Evolutionary conservation across 1,284 basidiomycete species (phyloP).

Genomic region (Puccinia hordei): DNA sequence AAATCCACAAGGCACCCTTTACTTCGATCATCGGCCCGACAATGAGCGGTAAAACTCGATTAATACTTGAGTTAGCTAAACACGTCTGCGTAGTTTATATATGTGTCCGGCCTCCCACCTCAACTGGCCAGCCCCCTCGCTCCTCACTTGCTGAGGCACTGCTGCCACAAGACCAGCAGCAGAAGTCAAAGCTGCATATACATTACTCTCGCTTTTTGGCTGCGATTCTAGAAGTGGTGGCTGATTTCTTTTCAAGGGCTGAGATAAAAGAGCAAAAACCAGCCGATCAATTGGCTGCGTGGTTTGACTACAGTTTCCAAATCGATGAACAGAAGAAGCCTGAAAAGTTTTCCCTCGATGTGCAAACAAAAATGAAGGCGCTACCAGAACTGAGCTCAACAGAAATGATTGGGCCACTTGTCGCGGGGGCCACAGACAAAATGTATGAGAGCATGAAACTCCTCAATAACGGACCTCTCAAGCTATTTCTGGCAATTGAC

Average conservation of each 20-base stretch:
- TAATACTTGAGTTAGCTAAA: background rate
- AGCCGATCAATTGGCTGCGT: background rate
- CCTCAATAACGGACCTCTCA: background rate
- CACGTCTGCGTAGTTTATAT: background rate
- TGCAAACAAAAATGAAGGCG: too few relatives aligned
- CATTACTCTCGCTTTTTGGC: background rate
- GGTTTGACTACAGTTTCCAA: background rate
- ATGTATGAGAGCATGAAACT: background rate
- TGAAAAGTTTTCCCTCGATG: too few relatives aligned
- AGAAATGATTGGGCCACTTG: too few relatives aligned
- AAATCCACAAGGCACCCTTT: background rate
- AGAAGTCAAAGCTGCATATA: background rate
- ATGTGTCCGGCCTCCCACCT: background rate
- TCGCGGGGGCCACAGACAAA: background rate
- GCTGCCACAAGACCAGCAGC: background rate
- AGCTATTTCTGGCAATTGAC: background rate
- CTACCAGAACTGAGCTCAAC: too few relatives aligned
- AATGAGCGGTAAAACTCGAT: conserved; percentile 4
- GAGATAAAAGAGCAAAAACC: too few relatives aligned
- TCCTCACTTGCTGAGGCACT: background rate
- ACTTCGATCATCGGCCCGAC: background rate
- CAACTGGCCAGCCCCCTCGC: background rate
- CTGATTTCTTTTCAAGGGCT: background rate
- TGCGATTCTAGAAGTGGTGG: background rate
- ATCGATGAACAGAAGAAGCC: too few relatives aligned